Evolutionary conservation across 768 basidiomycete genomes (phyloP), one percentile per base, ranked within the genome.

Genomic region (Cystofilobasidium bisporidii): DNA sequence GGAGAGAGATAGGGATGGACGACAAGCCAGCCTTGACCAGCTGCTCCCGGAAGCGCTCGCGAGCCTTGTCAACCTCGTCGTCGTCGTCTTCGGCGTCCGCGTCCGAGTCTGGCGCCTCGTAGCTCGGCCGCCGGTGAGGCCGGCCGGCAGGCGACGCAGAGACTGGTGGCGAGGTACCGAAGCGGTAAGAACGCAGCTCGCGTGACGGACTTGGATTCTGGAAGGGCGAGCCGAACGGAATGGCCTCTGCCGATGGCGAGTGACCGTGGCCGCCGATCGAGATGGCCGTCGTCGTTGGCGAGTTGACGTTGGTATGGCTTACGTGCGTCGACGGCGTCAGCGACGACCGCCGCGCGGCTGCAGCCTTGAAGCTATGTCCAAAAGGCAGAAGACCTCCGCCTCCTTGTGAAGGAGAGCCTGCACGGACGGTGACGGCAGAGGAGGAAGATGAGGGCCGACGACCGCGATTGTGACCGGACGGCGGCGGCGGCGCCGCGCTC

Each of bases 361-460:
- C 36, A 11, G 28, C 20, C 43, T 68, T 68, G 55, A 58, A 59
- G 1, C 20, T 5, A 26, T 67, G 60, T 1, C 67, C 67, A 24
- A 68, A 68, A 12, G 65, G 67, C 8, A 62, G 61, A 4, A 68
- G 61, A 12, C 61, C 62, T 12, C 22, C 11, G 30, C 61, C 62
- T 12, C 22, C 11, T 38, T 58, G 36, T 18, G 61, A 24, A 22
- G 53, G 41, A 55, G 67, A 30, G 63, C 55, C 28, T 32, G 61
- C 15, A 33, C 56, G 30, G 53, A 47, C 4, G 61, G 61, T 40
- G 28, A 63, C 47, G 28, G 67, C 67, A 1, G 67, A 68, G 5
- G 61, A 63, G 28, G 67, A 68, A 9, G 67, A 68, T 3, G 67
- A 68, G 12, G 67, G 67, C 0, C 67, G 53, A 15, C 67, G 67